Evolutionary conservation across 148 eudicot genomes (phyloP), one percentile per base, ranked within the genome.

Genomic region (Silene uniflora): DNA sequence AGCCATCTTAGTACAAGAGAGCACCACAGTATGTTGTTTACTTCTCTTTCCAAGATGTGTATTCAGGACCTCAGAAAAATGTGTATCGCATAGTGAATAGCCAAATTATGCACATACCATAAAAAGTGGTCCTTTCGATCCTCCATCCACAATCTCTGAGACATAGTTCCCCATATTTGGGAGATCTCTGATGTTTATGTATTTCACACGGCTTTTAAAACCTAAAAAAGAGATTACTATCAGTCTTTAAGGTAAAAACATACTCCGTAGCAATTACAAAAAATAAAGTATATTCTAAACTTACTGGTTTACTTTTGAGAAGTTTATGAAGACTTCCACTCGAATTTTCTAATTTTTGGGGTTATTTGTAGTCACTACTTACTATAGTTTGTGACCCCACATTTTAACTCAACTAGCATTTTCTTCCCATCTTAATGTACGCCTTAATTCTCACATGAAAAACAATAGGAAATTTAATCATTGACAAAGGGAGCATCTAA

Each of bases 81-180:
- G 64, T 25, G 76, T 47, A 62, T 25, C 69, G 12, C 71, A 19
- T 35, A 54, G 21, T 62, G 62, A 22, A 55, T 42, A 73, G 6
- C 29, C 44, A 61, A 62, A 61, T 55, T 46, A 16, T 55, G 73
- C 62, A 47, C 24, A 61, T 92, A 95, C 98, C 99, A 92, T 91
- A 81, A 96, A 96, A 46, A 96, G 83, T 29, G 99, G 99, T 67
- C 94, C 86, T 77, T 84, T 89, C 8, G 77, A 81, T 71, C 98
- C 95, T 39, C 89, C 91, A 84, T 96, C 95, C 81, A 92, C 76
- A 77, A 91, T 84, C 83, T 96, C 93, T 10, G 99, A 96, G 47
- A 92, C 47, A 75, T 96, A 96, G 78, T 79, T 75, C 85, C 94
- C 87, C 87, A 82, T 85, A 24, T 84, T 87, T 64, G 97, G 71